Evolutionary conservation across 2,329 filamentous ascomycete species (phyloP).

Genomic region (Paraphaeosphaeria minitans): DNA sequence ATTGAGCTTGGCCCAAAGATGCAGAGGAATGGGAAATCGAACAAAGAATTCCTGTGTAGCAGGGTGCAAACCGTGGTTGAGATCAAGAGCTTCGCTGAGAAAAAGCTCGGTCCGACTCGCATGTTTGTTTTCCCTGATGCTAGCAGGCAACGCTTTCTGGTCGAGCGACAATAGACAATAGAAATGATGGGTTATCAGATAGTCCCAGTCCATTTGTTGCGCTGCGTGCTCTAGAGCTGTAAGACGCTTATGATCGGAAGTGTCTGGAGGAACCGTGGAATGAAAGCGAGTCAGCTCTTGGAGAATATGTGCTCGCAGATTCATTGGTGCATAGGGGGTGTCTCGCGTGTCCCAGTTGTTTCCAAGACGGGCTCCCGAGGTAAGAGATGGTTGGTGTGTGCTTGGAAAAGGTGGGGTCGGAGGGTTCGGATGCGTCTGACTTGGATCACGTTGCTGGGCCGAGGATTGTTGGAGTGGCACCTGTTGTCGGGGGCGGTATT

Average conservation of each 20-base stretch:
- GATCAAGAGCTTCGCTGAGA: slow-evolving; percentile 53
- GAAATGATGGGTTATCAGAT: slow-evolving; percentile 38
- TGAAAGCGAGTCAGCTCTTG: slow-evolving; percentile 15
- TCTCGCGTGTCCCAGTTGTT: background rate
- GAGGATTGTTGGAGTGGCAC: background rate
- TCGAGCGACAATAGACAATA: slow-evolving; percentile 29
- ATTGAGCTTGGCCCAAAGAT: slow-evolving; percentile 31
- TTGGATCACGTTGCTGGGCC: slow-evolving; percentile 5
- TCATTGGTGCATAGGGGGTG: no score
- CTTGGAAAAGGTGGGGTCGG: slow-evolving; percentile 12
- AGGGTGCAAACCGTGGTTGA: slow-evolving; percentile 51
- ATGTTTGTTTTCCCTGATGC: slow-evolving; percentile 44
- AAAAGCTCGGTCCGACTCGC: slow-evolving; percentile 39
- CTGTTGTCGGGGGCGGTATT: slow-evolving; percentile 13
- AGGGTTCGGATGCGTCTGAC: background rate
- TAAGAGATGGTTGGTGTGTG: background rate
- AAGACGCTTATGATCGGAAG: slow-evolving; percentile 22
- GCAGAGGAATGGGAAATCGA: slow-evolving; percentile 52
- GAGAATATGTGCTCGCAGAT: slow-evolving; percentile 12
- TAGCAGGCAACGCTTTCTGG: slow-evolving; percentile 44
- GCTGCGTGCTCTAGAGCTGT: slow-evolving; percentile 44
- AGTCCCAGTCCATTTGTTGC: slow-evolving; percentile 31
- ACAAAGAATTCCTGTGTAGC: slow-evolving; percentile 53
- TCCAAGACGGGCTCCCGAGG: no score
- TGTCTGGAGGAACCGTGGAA: background rate